Evolutionary conservation across 1,139 yeast species (phyloP), one percentile per base, ranked within the genome.

Genomic region (Pichia sp.): DNA sequence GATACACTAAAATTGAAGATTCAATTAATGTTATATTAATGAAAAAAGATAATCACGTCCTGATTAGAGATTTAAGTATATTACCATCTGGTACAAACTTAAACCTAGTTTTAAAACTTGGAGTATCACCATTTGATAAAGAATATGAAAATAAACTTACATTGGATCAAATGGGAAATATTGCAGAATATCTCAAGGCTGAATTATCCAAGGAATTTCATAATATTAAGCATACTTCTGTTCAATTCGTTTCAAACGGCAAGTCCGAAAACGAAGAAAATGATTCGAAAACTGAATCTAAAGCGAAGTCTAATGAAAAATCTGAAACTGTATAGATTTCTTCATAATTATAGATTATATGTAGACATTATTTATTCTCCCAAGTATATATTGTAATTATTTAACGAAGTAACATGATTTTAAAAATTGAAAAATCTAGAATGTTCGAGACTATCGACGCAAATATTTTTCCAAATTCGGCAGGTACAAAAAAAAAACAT

Each of bases 41-140:
- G 69, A 67, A 56, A 61, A 58, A 52, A 63, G 73, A 52, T 67
- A 66, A 53, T 59, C 64, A 54, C 36, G 42, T 66, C 32, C 45
- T 60, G 28, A 60, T 84, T 40, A 70, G 70, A 30, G 74, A 78
- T 45, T 64, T 86, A 53, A 68, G 78, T 3, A 73, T 85, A 18
- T 66, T 84, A 58, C 75, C 85, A 1, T 79, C 88, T 1, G 94
- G 94, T n/a, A 88, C 92, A 39, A 82, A 83, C 54, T 51, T 74
- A 32, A 72, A 72, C 45, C 70, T 74, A 28, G 69, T 66, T 42
- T 45, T 71, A 29, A 62, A 65, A 10, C 54, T 76, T 27, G 70
- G 69, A 46, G 74, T 70, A n/a, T 74, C 76, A 25, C 39, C 62
- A 9, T 73, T 66, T 48, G 54, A 59, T 45, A 51, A 50, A 54